Base-by-base conservation (phyloP, 2,329 filamentous ascomycete species). In the Aspergillus niger region DNA sequence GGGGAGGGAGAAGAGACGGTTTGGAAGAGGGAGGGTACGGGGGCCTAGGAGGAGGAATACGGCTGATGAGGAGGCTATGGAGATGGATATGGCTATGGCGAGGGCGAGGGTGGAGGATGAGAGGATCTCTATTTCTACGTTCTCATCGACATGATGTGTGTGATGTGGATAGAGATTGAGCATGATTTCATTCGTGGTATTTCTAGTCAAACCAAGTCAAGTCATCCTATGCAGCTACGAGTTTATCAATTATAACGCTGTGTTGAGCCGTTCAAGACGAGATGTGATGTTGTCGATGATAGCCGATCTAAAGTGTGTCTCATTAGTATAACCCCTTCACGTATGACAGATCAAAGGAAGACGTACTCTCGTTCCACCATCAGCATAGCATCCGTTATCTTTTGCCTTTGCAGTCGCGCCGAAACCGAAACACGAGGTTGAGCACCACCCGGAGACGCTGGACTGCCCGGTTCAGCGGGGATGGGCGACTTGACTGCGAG, bases 311-410 rank as follows among this genome's bases (percentile, higher is more conserved):
- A 11, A 26, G 32, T 36, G 32, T 36, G 11, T 36, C 11, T 24
- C 30, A 24, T 49, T 47, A 22, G 6, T 22, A n/a, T 13, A 20
- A 17, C 3, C 6, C 6, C 26, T 7, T 7, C 26, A 26, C 3
- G 6, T 26, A 26, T 26, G 26, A 7, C 26, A 26, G 3, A 4
- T 26, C 26, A 26, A 26, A 7, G 26, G 4, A 26, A 26, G 32
- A 72, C 77, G 63, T 59, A 79, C 77, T 82, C 80, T 74, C 80
- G 72, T 60, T 82, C 80, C 50, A 83, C 78, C 79, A 82, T 78
- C 43, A 70, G 74, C 79, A 81, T 81, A 5, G 80, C 80, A 67
- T 82, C 79, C 2, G 73, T 72, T 51, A 82, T 71, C 69, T 77
- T 80, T 38, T 78, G 77, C 39, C 76, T 77, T 61, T 82, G 80